Evolutionary conservation across 768 basidiomycete genomes (phyloP), one percentile per base, ranked within the genome.

Genomic region (Lactarius evosmus): DNA sequence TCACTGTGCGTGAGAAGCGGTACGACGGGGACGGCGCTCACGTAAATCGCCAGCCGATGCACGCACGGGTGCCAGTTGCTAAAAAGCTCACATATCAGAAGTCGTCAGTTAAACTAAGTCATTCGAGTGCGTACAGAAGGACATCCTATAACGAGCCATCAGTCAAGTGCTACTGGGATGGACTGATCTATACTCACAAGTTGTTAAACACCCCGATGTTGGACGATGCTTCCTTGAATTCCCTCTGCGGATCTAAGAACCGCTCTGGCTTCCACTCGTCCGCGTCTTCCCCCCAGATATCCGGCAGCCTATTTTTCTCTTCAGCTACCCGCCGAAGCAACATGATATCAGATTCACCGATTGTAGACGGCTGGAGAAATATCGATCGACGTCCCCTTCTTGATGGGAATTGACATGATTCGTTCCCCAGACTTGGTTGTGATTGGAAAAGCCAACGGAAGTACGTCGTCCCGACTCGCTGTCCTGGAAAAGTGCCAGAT

Each of bases 311-410:
- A 53, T n/a, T n/a, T 14, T 8, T 4, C 25, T 11, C 6, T 49
- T 3, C 7, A 2, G 4, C 36, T 11, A 27, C 7, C 49, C 30
- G 25, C 19, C 33, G 27, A 46, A 36, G 2, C 29, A 16, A 14
- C 34, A 40, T n/a, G 36, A 4, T 14, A 27, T 17, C 22, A 30
- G 22, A 7, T 50, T 22, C 44, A 53, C 60, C 60, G 30, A 33
- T 61, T 61, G 36, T 61, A 61, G 12, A n/a, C 32, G 52, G 56
- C 40, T 32, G n/a, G n/a, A n/a, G n/a, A n/a, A n/a, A n/a, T n/a
- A n/a, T n/a, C n/a, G n/a, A n/a, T n/a, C n/a, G n/a, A n/a, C n/a
- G n/a, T n/a, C n/a, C n/a, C n/a, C n/a, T n/a, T n/a, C n/a, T n/a
- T n/a, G n/a, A n/a, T n/a, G n/a, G n/a, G n/a, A n/a, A n/a, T n/a